A percentile compares a stretch with the other conserved stretches of the same genome.
Evolutionary conservation across 179 eudicot genomes (phyloP).

Genomic region (Silene noctiflora): DNA sequence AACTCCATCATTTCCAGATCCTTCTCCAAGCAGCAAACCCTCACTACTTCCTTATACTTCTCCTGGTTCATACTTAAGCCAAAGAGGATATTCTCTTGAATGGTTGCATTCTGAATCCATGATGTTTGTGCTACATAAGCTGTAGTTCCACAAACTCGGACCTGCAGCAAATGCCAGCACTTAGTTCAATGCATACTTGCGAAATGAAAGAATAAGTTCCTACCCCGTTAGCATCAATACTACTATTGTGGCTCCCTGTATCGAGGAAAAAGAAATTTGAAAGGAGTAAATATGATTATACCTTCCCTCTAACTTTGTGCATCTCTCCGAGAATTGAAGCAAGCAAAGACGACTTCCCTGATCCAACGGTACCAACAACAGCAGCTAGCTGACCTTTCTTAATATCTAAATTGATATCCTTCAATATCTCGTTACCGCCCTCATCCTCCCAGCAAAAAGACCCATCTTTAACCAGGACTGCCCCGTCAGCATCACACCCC

Average conservation of each 20-base stretch:
- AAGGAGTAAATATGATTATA: conserved; percentile 15
- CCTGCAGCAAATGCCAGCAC: conserved; percentile 34
- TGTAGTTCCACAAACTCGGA: conserved; percentile 78
- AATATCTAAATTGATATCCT: conserved; percentile 50
- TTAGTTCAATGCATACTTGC: no score
- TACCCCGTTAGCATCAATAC: no score
- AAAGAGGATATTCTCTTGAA: conserved; percentile 77
- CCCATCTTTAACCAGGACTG: conserved; percentile 69
- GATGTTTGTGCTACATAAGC: conserved; percentile 97
- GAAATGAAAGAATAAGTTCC: no score
- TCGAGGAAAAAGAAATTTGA: background rate
- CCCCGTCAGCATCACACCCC: conserved; percentile 49
- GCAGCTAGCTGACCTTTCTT: conserved; percentile 84
- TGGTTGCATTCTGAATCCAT: conserved; percentile 94
- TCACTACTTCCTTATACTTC: conserved; percentile 61
- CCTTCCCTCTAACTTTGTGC: conserved; percentile 86
- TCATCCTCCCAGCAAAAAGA: conserved; percentile 88
- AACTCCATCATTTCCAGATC: conserved; percentile 95
- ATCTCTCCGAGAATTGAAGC: conserved; percentile 87
- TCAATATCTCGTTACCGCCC: conserved; percentile 45
- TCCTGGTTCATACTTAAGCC: conserved; percentile 71
- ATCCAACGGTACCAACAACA: conserved; percentile 91
- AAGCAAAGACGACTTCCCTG: conserved; percentile 87
- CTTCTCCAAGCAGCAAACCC: conserved; percentile 77
- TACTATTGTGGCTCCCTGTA: no score